These are phyloP conservation scores for Chamaecrista fasciculata DNA, from an alignment of 306 rosid species.

Conservation along the genomic window DNA sequence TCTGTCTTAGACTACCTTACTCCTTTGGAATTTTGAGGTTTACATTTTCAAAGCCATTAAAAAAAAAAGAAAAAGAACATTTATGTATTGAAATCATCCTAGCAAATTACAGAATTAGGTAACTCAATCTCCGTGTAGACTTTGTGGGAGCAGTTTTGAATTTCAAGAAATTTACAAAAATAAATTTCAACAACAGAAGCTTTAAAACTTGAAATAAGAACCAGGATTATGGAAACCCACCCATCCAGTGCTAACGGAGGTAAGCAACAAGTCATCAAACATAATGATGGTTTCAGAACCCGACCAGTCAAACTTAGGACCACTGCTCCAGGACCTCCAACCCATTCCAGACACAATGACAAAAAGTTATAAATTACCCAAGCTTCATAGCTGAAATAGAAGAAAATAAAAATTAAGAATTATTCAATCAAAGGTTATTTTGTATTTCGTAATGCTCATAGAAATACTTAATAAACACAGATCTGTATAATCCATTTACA, in stretches of 20 bases:
- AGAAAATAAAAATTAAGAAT: conserved; percentile 12
- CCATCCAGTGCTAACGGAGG: conserved; percentile 82
- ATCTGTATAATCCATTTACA: conserved; percentile 2
- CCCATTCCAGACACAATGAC: conserved; percentile 86
- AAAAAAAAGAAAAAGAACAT: too few relatives aligned
- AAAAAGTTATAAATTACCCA: conserved; percentile 90
- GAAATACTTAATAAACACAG: background rate
- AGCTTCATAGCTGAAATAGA: conserved; percentile 78
- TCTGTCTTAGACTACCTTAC: background rate
- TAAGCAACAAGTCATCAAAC: conserved; percentile 78
- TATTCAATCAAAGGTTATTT: background rate
- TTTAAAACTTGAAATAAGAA: background rate
- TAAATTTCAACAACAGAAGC: conserved; percentile 5
- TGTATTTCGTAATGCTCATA: background rate
- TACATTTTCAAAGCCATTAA: background rate
- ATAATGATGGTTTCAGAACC: conserved; percentile 72
- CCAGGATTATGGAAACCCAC: conserved; percentile 41
- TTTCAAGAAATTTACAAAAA: conserved; percentile 3
- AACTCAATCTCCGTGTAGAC: background rate
- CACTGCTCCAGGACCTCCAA: conserved; percentile 95
- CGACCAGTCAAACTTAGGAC: conserved; percentile 83
- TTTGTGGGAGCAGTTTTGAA: background rate
- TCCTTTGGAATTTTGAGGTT: conserved; percentile 11
- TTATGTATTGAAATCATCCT: background rate
- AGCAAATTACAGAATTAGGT: background rate